Evolutionary conservation across 306 rosid species (phyloP).

Genomic region (Sindora glabra): DNA sequence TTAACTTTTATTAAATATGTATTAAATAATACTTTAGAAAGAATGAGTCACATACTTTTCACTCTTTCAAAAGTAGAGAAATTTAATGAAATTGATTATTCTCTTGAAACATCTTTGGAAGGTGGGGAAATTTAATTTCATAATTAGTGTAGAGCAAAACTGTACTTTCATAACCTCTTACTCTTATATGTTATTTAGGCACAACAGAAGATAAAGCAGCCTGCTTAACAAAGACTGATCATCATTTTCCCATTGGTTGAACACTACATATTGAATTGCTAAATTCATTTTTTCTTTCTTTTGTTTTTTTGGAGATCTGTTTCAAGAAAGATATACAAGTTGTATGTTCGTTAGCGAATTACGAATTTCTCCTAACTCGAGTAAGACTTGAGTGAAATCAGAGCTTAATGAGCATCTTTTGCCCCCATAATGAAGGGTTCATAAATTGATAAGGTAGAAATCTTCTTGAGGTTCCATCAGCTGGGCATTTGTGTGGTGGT

Average conservation of each 20-base stretch:
- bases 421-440: not conserved
- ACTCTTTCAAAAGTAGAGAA: too few species aligned
- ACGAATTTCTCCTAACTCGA: not conserved
- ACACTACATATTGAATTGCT: not conserved
- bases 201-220: not conserved
- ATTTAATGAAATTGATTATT: too few species aligned
- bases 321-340: too few species aligned
- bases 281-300: not conserved
- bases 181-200: too few species aligned
- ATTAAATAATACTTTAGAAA: too few species aligned
- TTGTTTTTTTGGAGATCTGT: too few species aligned
- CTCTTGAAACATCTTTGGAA: too few species aligned
- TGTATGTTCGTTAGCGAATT: too few species aligned
- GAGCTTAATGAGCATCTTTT: not conserved
- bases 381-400: not conserved
- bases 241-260: not conserved
- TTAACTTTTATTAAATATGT: too few species aligned
- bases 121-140: too few species aligned
- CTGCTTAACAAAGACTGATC: not conserved
- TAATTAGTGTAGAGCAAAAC: too few species aligned
- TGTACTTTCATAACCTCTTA: not conserved
- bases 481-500: not conserved
- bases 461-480: not conserved
- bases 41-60: too few species aligned
- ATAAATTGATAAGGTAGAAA: not conserved